Percentiles rank a stretch among this genome's conserved stretches.
Evolutionary conservation across 441 rosid species (phyloP).

Genomic region (Croton setiger): DNA sequence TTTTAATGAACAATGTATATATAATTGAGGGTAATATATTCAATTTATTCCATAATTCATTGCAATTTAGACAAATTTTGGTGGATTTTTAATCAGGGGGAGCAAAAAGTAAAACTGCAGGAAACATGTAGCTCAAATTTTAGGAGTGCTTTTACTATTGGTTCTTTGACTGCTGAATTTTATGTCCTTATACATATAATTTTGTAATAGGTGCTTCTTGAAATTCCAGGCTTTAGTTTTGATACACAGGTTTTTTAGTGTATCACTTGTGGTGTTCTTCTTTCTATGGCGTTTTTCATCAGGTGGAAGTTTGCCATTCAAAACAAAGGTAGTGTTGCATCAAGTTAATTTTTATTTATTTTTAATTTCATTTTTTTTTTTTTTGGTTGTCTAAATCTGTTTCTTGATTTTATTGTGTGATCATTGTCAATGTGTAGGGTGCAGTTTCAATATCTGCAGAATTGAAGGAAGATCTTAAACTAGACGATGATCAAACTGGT

Average conservation of each 20-base stretch:
- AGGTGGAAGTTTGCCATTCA: slow-evolving; percentile 31
- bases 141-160: not conserved
- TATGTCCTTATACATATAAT: not conserved
- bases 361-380: not conserved
- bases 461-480: slow-evolving; percentile 33
- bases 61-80: too few species aligned
- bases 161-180: not conserved
- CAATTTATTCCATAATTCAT: too few species aligned
- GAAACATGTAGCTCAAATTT: not conserved
- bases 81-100: too few species aligned
- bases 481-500: slow-evolving; percentile 30
- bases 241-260: slow-evolving; percentile 92
- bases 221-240: slow-evolving; percentile 83
- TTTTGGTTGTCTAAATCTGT: not conserved
- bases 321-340: slow-evolving; percentile 42
- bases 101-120: too few species aligned
- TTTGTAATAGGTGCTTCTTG: slow-evolving; percentile 39
- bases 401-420: not conserved
- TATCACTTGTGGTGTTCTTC: slow-evolving; percentile 72
- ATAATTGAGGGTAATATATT: too few species aligned
- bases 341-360: not conserved
- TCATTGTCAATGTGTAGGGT: slow-evolving; percentile 36
- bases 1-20: too few species aligned
- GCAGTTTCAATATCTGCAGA: slow-evolving; percentile 36
- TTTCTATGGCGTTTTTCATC: slow-evolving; percentile 73